A percentile compares a stretch with the other conserved stretches of the same genome.
Evolutionary conservation across 129 eudicot species (phyloP).

Genomic region (Smallanthus sonchifolius): DNA sequence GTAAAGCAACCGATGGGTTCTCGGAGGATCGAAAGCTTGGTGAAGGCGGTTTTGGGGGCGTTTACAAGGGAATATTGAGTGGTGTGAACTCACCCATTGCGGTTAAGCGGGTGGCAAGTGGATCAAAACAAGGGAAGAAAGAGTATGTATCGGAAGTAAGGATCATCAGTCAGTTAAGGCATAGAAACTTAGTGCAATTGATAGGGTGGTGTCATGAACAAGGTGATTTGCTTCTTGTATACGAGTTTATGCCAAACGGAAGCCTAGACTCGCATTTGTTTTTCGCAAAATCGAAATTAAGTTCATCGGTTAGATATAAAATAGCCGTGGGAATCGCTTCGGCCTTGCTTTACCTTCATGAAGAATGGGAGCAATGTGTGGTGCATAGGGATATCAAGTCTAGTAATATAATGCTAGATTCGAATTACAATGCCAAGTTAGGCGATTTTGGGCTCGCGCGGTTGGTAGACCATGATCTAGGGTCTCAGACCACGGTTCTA

Average conservation of each 20-base stretch:
- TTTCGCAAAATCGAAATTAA: conserved; percentile 8
- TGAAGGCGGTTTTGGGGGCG: conserved; percentile 60
- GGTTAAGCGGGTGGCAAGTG: conserved; percentile 43
- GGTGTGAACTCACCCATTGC: conserved; percentile 22
- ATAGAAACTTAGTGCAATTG: conserved; percentile 48
- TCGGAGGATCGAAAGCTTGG: conserved; percentile 49
- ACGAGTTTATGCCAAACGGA: conserved; percentile 54
- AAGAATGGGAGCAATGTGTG: conserved; percentile 62
- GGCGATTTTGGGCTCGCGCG: conserved; percentile 57
- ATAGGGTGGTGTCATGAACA: conserved; percentile 56
- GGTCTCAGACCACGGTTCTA: conserved; percentile 43
- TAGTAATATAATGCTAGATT: conserved; percentile 48
- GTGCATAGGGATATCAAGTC: conserved; percentile 52
- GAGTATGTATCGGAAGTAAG: conserved; percentile 46
- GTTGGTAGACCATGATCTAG: conserved; percentile 48
- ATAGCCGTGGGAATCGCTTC: conserved; percentile 44
- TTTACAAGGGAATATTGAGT: conserved; percentile 41
- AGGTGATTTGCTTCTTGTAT: conserved; percentile 52
- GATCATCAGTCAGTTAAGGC: conserved; percentile 42
- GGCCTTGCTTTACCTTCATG: conserved; percentile 40
- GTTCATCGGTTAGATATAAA: conserved; percentile 41
- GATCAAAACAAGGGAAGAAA: conserved; percentile 51
- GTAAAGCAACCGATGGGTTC: conserved; percentile 37
- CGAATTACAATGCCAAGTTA: conserved; percentile 42
- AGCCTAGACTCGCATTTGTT: conserved; percentile 55